Base-by-base conservation (phyloP, 2,329 filamentous ascomycete genomes). In the Alternaria hordeiaustralica region DNA sequence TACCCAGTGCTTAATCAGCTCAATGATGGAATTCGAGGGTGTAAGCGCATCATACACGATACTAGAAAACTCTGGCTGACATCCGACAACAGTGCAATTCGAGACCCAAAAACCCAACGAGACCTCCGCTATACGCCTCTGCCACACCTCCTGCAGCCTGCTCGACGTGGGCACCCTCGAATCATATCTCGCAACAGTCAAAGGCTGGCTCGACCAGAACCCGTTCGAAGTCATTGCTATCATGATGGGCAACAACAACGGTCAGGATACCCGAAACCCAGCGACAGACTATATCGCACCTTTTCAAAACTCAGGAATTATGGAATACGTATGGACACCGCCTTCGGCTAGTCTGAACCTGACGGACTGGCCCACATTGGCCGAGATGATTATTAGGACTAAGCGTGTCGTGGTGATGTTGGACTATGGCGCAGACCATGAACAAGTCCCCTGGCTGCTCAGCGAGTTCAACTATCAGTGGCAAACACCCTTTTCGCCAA, bases 151-250 rank as follows among this genome's bases (percentile, higher is more conserved):
- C 49, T 97, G 94, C 80, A 87, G 93, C 68, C 83, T 97, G 4
- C 87, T 97, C 30, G 90, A 97, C 70, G 92, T 87, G 2, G 94
- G 95, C 0, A 89, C 92, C 8, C 90, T 96, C 55, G 88, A 90
- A 58, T 83, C 87, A 46, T 96, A 93, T 82, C 88, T 97, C 33
- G 83, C 83, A 7, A 85, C 84, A 1, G 91, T 97, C 12, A 85
- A 84, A 36, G 78, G 83, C 46, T 97, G 94, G 94, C 88, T 97
- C 3, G 85, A 86, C 7, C 71, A 76, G 0, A 89, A 97, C 71
- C 94, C 93, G 0, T 95, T 93, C 81, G 94, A 97, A 68, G 92
- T 97, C 2, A 87, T 97, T 25, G 94, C 93, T 2, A 89, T 97
- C 67, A 84, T 97, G 18, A 89, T 97, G 55, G 93, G 90, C 61